Evolutionary conservation across 2,329 filamentous ascomycete species (phyloP).

Genomic region (Aspergillus sp.): DNA sequence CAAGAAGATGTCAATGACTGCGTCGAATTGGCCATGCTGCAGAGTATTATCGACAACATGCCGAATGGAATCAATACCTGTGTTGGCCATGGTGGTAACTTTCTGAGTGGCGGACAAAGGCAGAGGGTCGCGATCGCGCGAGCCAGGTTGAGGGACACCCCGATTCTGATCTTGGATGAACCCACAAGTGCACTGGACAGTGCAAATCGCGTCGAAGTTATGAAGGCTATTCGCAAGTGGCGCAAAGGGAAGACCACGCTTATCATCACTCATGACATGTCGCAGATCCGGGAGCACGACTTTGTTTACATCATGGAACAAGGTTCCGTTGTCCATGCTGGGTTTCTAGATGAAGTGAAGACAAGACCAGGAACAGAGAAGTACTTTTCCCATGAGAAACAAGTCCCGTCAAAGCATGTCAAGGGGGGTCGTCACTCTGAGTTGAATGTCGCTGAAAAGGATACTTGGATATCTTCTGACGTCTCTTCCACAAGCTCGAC

Average conservation of each 20-base stretch:
- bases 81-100: constrained; percentile 66
- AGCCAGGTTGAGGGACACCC: constrained; percentile 71
- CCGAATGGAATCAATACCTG: constrained; percentile 69
- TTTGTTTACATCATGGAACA: constrained; percentile 77
- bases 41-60: constrained; percentile 63
- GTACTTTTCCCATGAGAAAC: constrained; percentile 14
- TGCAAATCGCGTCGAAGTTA: constrained; percentile 63
- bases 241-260: constrained; percentile 80
- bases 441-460: not conserved
- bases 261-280: constrained; percentile 86
- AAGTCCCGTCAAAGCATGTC: not conserved
- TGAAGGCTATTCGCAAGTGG: constrained; percentile 75
- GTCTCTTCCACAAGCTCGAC: not conserved
- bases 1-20: constrained; percentile 59
- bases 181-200: constrained; percentile 82
- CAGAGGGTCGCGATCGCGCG: constrained; percentile 80
- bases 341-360: constrained; percentile 57
- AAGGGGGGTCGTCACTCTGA: too few relatives aligned
- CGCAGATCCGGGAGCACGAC: constrained; percentile 69
- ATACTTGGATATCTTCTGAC: not conserved
- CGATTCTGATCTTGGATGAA: constrained; percentile 83
- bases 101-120: constrained; percentile 79
- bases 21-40: constrained; percentile 66
- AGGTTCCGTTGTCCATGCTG: constrained; percentile 66
- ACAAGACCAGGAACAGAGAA: constrained; percentile 26